These are phyloP conservation scores for Aspergillus tamarii DNA, from an alignment of 2,329 filamentous ascomycete genomes.

Conservation along the genomic window DNA sequence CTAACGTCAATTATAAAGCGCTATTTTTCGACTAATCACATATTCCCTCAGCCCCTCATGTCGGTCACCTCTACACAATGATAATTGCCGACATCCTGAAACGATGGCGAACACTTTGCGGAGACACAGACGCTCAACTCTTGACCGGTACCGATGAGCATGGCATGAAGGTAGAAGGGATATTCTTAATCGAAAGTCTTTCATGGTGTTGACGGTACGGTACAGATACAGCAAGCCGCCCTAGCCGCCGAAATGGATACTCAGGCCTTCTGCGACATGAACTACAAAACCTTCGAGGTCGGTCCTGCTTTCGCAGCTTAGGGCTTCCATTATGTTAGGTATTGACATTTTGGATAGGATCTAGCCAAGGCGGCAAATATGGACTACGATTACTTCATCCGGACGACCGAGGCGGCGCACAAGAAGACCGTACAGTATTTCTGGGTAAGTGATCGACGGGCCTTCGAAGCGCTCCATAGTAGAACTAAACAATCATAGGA, in stretches of 20 bases:
- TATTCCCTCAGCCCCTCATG: conserved; percentile 73
- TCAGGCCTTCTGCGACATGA: conserved; percentile 85
- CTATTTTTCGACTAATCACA: neutral
- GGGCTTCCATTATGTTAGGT: neutral
- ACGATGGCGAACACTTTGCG: conserved; percentile 81
- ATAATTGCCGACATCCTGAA: conserved; percentile 89
- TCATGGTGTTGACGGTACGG: conserved; percentile 20
- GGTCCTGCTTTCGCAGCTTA: conserved; percentile 3
- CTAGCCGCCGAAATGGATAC: conserved; percentile 69
- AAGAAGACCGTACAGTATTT: conserved; percentile 84
- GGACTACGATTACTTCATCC: conserved; percentile 82
- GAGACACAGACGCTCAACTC: conserved; percentile 67
- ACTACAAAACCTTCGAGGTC: conserved; percentile 75
- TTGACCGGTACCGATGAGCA: conserved; percentile 96
- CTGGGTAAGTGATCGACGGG: conserved; percentile 60
- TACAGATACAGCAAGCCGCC: conserved; percentile 79
- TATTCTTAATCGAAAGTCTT: neutral
- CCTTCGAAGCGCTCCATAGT: neutral
- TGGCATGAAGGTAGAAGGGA: conserved; percentile 75
- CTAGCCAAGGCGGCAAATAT: conserved; percentile 73
- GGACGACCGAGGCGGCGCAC: conserved; percentile 84
- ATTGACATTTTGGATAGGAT: conserved; percentile 44
- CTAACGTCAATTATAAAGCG: neutral
- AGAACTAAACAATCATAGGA: conserved; percentile 45
- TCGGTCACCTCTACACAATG: conserved; percentile 94